A percentile compares a stretch with the other conserved stretches of the same genome.
These are phyloP conservation scores for Sporothrix pseudoabietina DNA, from an alignment of 2,329 filamentous ascomycete species.

Conservation along the genomic window DNA sequence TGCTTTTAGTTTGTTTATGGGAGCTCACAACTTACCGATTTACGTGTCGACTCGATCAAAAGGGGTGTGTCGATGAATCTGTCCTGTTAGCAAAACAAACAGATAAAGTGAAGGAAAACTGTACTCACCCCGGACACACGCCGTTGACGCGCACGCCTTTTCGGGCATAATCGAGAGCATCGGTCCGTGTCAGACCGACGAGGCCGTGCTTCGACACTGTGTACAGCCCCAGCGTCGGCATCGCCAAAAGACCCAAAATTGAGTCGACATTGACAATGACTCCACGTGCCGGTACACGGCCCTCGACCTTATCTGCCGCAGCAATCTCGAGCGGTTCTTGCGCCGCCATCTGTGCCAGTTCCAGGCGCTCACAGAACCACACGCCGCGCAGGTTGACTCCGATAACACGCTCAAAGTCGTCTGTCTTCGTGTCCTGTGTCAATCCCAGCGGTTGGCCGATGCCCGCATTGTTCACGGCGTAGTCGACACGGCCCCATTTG, in stretches of 20 bases:
- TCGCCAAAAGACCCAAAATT: background rate
- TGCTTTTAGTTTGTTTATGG: background rate
- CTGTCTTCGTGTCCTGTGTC: background rate
- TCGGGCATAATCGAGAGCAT: conserved; percentile 8
- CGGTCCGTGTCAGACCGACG: conserved; percentile 4
- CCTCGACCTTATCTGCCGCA: background rate
- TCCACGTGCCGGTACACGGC: background rate
- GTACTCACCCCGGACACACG: conserved; percentile 16
- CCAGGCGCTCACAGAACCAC: conserved; percentile 17
- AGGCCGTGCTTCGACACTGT: conserved; percentile 5
- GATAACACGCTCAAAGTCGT: conserved; percentile 4
- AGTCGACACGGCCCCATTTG: conserved; percentile 14
- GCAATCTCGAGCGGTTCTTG: background rate
- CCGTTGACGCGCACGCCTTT: conserved; percentile 10
- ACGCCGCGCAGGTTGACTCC: conserved; percentile 19
- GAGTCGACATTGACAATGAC: background rate
- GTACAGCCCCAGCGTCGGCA: conserved; percentile 1
- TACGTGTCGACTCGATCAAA: background rate
- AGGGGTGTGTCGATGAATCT: background rate
- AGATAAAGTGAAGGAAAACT: background rate
- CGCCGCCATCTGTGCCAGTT: conserved; percentile 9
- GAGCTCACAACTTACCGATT: background rate
- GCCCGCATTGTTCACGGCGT: conserved; percentile 19
- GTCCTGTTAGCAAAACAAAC: background rate
- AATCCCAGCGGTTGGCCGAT: conserved; percentile 13